These are phyloP conservation scores for Wickerhamiella sorbophila DNA, from an alignment of 805 yeast genomes.

Conservation along the genomic window DNA sequence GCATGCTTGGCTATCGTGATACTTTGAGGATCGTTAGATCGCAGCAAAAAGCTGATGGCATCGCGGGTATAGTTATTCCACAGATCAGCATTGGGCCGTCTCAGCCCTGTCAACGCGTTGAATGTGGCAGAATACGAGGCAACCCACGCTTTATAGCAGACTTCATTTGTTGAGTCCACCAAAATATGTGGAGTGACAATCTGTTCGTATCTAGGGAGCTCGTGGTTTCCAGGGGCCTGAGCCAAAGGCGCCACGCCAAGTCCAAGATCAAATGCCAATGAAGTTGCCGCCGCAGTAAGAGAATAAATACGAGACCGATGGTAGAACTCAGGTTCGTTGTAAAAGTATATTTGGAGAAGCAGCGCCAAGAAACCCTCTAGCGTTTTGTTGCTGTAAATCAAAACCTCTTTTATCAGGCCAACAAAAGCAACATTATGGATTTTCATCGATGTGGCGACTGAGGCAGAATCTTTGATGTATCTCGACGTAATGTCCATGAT, in stretches of 20 bases:
- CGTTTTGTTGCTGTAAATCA: constrained; percentile 57
- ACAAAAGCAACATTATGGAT: constrained; percentile 22
- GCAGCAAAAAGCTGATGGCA: constrained; percentile 31
- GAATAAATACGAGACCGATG: constrained; percentile 67
- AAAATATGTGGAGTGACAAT: constrained; percentile 28
- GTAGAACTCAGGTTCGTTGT: constrained; percentile 69
- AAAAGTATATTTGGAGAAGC: constrained; percentile 57
- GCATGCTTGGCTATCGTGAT: constrained; percentile 32
- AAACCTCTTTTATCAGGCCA: constrained; percentile 34
- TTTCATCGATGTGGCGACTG: constrained; percentile 12
- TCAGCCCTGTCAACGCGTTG: constrained; percentile 36
- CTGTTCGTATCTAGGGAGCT: constrained; percentile 12
- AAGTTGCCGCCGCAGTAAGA: constrained; percentile 46
- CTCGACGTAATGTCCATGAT: constrained; percentile 49
- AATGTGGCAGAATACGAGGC: constrained; percentile 13
- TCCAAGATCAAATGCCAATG: constrained; percentile 65
- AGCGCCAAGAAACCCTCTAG: constrained; percentile 52
- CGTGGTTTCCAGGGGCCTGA: constrained; percentile 4
- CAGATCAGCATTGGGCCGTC: constrained; percentile 40
- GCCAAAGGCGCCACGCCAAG: constrained; percentile 27
- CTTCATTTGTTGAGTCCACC: constrained; percentile 30
- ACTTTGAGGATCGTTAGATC: constrained; percentile 25
- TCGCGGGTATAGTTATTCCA: constrained; percentile 42
- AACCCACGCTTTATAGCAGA: constrained; percentile 36
- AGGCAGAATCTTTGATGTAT: constrained; percentile 21